Evolutionary conservation across 2,329 filamentous ascomycete species (phyloP).

Genomic region (Aspergillus sp.): DNA sequence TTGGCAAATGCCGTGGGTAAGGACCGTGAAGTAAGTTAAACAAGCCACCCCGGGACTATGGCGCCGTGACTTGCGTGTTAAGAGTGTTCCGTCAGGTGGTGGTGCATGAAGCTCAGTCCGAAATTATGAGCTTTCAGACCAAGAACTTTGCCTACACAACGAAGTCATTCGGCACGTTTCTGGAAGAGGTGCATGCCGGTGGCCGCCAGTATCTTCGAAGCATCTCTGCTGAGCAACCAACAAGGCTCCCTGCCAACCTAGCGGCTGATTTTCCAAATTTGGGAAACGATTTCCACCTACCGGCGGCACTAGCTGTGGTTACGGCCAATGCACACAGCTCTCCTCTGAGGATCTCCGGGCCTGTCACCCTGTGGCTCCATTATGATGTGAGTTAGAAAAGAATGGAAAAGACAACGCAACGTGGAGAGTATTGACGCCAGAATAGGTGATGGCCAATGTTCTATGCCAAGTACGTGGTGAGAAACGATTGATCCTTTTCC

Average conservation of each 20-base stretch:
- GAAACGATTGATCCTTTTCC: conserved; percentile 75
- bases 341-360: conserved; percentile 74
- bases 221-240: conserved; percentile 67
- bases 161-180: conserved; percentile 65
- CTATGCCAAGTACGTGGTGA: conserved; percentile 75
- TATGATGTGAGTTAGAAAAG: conserved; percentile 63
- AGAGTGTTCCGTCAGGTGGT: conserved; percentile 55
- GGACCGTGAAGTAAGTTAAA: conserved; percentile 56
- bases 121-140: conserved; percentile 73
- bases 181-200: conserved; percentile 59
- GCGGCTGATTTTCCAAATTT: conserved; percentile 69
- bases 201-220: conserved; percentile 74
- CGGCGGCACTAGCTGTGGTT: conserved; percentile 60
- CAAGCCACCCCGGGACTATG: conserved; percentile 3
- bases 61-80: neutral
- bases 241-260: conserved; percentile 68
- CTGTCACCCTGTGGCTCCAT: conserved; percentile 85
- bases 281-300: conserved; percentile 68
- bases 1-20: conserved; percentile 62
- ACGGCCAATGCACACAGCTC: conserved; percentile 70
- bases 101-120: conserved; percentile 66
- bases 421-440: conserved; percentile 4
- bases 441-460: conserved; percentile 79
- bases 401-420: neutral
- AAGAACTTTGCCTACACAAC: conserved; percentile 82